A percentile compares a stretch with the other conserved stretches of the same genome.
These are phyloP conservation scores for Sindora glabra DNA, from an alignment of 306 rosid genomes.

Conservation along the genomic window DNA sequence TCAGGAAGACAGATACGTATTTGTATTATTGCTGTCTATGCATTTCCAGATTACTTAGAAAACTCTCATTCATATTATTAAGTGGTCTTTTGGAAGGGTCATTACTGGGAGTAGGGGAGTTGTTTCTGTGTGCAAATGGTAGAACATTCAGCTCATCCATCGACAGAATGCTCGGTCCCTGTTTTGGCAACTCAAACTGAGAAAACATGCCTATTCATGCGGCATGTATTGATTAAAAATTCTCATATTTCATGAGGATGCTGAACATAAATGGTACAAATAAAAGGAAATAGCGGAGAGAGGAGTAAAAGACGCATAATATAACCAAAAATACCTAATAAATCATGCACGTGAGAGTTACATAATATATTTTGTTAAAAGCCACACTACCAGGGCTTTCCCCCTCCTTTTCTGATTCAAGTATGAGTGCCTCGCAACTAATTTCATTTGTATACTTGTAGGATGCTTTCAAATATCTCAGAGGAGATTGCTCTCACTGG, in stretches of 20 bases:
- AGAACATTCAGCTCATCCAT: background rate
- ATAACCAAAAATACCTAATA: background rate
- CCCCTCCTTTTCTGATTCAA: background rate
- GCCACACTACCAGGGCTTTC: background rate
- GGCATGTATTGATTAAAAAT: too few relatives aligned
- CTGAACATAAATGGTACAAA: background rate
- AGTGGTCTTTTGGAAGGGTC: background rate
- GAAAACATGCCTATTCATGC: too few relatives aligned
- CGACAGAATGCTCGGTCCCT: conserved; percentile 16
- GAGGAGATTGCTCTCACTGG: conserved; percentile 93
- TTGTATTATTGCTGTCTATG: background rate
- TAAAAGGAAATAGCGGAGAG: background rate
- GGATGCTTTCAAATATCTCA: conserved; percentile 92
- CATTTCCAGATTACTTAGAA: too few relatives aligned
- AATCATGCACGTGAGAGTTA: background rate
- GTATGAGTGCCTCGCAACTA: conserved; percentile 11
- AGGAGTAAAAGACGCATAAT: background rate
- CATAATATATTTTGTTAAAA: background rate
- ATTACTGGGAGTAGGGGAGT: background rate
- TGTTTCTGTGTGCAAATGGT: conserved; percentile 1
- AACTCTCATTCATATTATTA: too few relatives aligned
- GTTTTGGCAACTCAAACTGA: conserved; percentile 6
- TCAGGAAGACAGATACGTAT: conserved; percentile 5
- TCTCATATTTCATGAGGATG: background rate
- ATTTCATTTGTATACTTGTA: conserved; percentile 32